Percentiles rank a stretch among this genome's conserved stretches.
Evolutionary conservation across 495 filamentous ascomycete genomes (phyloP).

Genomic region (Daldinia caldariorum): DNA sequence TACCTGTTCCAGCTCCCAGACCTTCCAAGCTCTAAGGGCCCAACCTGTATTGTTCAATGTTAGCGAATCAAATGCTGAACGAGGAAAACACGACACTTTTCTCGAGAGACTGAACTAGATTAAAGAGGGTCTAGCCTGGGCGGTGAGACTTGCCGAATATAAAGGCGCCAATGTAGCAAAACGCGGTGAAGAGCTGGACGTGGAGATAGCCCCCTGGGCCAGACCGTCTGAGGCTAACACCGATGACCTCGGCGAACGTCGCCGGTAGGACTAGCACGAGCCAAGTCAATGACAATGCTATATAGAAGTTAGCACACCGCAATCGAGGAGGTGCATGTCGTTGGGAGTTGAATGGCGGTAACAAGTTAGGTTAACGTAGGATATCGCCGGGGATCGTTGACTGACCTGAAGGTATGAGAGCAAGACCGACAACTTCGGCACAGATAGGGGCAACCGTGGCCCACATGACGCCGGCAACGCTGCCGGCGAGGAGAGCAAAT

Average conservation of each 20-base stretch:
- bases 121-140: conserved; percentile 1
- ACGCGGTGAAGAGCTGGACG: conserved; percentile 54
- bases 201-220: conserved; percentile 53
- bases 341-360: neutral
- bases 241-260: conserved; percentile 80
- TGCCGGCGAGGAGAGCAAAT: conserved; percentile 75
- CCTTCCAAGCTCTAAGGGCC: conserved; percentile 57
- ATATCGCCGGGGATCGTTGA: neutral
- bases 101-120: neutral
- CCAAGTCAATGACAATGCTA: conserved; percentile 78
- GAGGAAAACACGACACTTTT: neutral
- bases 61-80: conserved; percentile 15
- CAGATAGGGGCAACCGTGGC: conserved; percentile 75
- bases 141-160: conserved; percentile 47
- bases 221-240: conserved; percentile 67
- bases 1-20: conserved; percentile 51
- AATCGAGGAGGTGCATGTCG: neutral
- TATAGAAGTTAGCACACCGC: conserved; percentile 10
- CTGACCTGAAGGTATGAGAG: conserved; percentile 71
- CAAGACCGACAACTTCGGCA: conserved; percentile 80
- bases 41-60: conserved; percentile 42
- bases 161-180: conserved; percentile 53
- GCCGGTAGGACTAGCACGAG: conserved; percentile 74
- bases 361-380: neutral
- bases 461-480: conserved; percentile 79